Evolutionary conservation across 2,329 filamentous ascomycete species (phyloP), one percentile per base, ranked within the genome.

Genomic region (Alternaria sp.): DNA sequence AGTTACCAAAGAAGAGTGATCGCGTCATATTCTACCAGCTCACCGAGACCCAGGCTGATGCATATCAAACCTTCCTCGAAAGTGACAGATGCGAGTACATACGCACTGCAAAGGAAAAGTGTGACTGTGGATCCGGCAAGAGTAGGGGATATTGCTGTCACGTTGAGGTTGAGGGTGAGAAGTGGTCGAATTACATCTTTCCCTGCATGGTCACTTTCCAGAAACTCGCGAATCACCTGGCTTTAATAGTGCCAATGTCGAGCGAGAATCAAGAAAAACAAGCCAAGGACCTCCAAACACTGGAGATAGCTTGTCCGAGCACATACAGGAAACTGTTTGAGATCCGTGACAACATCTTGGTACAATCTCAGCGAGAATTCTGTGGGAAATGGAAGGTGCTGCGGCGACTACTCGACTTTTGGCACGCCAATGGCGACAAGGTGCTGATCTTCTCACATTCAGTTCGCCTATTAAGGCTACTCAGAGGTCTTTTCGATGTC

Each of bases 311-410:
- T 53, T 81, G 93, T 14, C 94, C 95, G 0, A 82, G 90, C 34
- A 81, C 83, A 2, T 97, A 92, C 91, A 82, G 88, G 69, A 80
- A 88, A 21, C 81, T 97, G 0, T 95, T 93, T 72, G 81, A 82
- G 10, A 86, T 89, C 21, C 85, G 92, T 41, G 92, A 97, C 67
- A 91, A 88, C 8, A 89, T 98, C 58, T 79, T 91, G 50, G 90
- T 90, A 67, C 89, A 93, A 50, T 89, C 93, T 1, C 93, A 97
- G 67, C 90, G 92, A 0, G 90, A 96, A 56, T 97, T 93, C 65
- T 99, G 95, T 72, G 95, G 95, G 3, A 99, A 99, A 78, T 99
- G 95, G 95, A 93, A 92, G 72, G 87, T 99, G 1, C 77, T 99
- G 29, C 91, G 89, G 75, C 93, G 92, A 68, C 81, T 99, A 4